Evolutionary conservation across 768 basidiomycete species (phyloP).

Genomic region (Lactifluus rugatus): DNA sequence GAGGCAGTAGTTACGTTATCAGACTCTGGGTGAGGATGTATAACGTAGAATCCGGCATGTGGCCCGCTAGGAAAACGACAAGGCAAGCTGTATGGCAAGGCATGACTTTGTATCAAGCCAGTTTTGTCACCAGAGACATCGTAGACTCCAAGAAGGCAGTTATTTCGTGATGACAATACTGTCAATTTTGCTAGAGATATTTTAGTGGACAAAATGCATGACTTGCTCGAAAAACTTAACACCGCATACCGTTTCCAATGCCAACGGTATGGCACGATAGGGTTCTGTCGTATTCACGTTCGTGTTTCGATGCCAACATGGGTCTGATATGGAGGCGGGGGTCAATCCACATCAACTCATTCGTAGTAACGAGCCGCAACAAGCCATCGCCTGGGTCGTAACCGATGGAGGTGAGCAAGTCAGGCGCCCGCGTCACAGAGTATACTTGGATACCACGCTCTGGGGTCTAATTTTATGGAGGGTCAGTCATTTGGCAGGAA

Average conservation of each 20-base stretch:
- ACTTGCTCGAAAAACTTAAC: background rate
- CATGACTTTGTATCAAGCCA: constrained; percentile 35
- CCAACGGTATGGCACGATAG: constrained; percentile 36
- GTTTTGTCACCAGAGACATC: constrained; percentile 41
- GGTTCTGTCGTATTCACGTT: constrained; percentile 49
- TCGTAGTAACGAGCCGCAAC: constrained; percentile 49
- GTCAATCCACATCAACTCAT: constrained; percentile 62
- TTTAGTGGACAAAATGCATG: background rate
- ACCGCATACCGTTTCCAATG: constrained; percentile 26
- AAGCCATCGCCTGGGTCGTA: constrained; percentile 34
- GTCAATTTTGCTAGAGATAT: constrained; percentile 37
- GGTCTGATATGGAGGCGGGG: constrained; percentile 46
- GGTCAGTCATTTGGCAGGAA: background rate
- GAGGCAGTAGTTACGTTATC: constrained; percentile 1
- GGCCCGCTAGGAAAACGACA: constrained; percentile 23
- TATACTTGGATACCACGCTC: constrained; percentile 25
- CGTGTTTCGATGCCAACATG: constrained; percentile 52
- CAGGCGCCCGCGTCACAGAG: constrained; percentile 26
- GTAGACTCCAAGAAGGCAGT: constrained; percentile 52
- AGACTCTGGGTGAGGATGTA: constrained; percentile 24
- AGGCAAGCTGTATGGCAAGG: constrained; percentile 38
- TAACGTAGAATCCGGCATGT: constrained; percentile 28
- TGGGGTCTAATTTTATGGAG: background rate
- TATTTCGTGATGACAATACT: constrained; percentile 50
- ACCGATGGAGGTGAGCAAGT: constrained; percentile 48